A percentile compares a stretch with the other conserved stretches of the same genome.
These are phyloP conservation scores for Miscanthus lutarioriparius DNA, from an alignment of 176 grass and related monocot genomes.

Conservation along the genomic window DNA sequence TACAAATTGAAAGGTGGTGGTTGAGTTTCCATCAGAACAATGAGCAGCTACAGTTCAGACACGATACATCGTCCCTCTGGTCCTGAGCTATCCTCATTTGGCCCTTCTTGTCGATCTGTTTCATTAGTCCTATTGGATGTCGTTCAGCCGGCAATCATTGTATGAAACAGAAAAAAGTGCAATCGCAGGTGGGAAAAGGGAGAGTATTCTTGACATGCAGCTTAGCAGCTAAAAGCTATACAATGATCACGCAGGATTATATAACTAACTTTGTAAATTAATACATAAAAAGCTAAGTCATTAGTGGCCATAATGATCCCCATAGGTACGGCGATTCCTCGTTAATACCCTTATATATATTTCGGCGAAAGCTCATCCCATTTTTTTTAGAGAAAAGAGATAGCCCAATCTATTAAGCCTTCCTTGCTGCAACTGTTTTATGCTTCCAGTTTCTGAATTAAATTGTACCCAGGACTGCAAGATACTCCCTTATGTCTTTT, in stretches of 20 bases:
- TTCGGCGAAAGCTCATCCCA: conserved; percentile 22
- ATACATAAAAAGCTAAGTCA: conserved; percentile 37
- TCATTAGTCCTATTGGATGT: background rate
- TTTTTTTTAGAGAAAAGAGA: conserved; percentile 36
- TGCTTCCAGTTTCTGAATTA: conserved; percentile 39
- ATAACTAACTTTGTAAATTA: conserved; percentile 36
- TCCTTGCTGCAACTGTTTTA: conserved; percentile 28
- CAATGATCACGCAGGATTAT: conserved; percentile 40
- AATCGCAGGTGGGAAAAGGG: conserved; percentile 17
- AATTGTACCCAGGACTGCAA: conserved; percentile 24
- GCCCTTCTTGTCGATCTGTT: conserved; percentile 28
- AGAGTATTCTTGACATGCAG: conserved; percentile 30
- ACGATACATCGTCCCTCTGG: conserved; percentile 21
- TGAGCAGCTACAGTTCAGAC: conserved; percentile 23
- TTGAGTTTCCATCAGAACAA: conserved; percentile 22
- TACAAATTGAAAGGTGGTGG: background rate
- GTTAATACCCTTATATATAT: conserved; percentile 22
- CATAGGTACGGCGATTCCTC: conserved; percentile 41
- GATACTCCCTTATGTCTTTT: conserved; percentile 28
- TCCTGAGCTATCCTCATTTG: conserved; percentile 18
- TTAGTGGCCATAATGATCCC: conserved; percentile 43
- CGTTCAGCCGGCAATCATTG: conserved; percentile 26
- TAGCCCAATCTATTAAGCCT: background rate
- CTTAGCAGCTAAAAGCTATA: conserved; percentile 18
- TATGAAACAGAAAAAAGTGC: conserved; percentile 35